Percentiles rank a stretch among this genome's conserved stretches.
These are phyloP conservation scores for Diospyros lotus DNA, from an alignment of 148 eudicot species.

Conservation along the genomic window DNA sequence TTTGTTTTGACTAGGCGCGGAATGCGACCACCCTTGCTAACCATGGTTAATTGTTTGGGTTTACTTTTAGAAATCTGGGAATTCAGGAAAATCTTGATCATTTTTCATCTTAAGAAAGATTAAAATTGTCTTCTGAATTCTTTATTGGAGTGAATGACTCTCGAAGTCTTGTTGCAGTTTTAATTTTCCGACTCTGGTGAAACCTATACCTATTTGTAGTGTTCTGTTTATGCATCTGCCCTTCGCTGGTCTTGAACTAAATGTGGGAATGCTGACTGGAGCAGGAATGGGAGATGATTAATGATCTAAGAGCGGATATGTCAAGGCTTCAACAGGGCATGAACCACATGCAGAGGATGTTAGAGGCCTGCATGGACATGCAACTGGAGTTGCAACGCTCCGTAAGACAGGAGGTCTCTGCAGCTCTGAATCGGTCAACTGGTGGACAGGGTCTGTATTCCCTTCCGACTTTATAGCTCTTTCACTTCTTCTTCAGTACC, in stretches of 20 bases:
- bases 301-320: constrained; percentile 85
- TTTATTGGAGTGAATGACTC: too few relatives aligned
- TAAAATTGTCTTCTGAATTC: too few relatives aligned
- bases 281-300: constrained; percentile 97
- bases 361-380: constrained; percentile 99
- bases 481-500: not conserved
- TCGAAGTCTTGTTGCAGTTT: not conserved
- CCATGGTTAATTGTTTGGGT: too few relatives aligned
- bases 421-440: constrained; percentile 78
- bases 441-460: constrained; percentile 54
- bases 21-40: too few relatives aligned
- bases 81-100: too few relatives aligned
- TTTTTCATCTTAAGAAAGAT: too few relatives aligned
- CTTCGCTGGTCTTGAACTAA: constrained; percentile 2
- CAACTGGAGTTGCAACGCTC: constrained; percentile 97
- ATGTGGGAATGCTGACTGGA: constrained; percentile 15
- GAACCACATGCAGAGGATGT: constrained; percentile 97
- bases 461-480: not conserved
- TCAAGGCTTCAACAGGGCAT: constrained; percentile 95
- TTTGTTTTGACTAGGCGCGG: too few relatives aligned
- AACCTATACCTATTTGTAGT: not conserved
- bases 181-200: not conserved
- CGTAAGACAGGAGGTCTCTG: constrained; percentile 95
- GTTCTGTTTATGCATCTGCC: not conserved
- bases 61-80: too few relatives aligned